Conservation (phyloP, 345 rosid species). For the Schrenkiella parvula region DNA sequence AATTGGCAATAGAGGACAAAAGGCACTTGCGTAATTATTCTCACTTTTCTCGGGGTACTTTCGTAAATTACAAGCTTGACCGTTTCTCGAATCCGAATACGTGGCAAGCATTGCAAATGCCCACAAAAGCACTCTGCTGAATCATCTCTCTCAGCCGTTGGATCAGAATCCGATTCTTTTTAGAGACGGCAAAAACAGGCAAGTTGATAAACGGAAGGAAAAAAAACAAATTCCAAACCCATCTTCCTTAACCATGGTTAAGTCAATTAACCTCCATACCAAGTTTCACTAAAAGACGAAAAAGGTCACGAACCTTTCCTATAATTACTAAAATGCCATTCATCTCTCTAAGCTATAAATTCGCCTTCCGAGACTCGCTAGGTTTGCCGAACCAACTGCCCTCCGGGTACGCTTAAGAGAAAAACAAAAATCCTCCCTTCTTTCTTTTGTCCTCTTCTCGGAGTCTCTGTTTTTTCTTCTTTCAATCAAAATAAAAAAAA, state of each 20-base stretch:
- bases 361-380: conserved; percentile 44
- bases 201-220: conserved; percentile 29
- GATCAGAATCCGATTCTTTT: conserved; percentile 38
- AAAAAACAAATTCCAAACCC: neutral
- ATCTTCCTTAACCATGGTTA: conserved; percentile 27
- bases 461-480: neutral
- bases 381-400: conserved; percentile 73
- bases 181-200: conserved; percentile 23
- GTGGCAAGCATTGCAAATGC: conserved; percentile 37
- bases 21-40: neutral
- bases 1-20: neutral
- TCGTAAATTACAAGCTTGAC: conserved; percentile 17
- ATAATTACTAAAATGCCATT: conserved; percentile 24
- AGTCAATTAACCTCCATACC: conserved; percentile 11
- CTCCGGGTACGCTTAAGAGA: conserved; percentile 33
- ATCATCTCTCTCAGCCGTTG: conserved; percentile 35
- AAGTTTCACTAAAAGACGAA: neutral
- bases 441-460: neutral
- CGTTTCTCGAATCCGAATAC: conserved; percentile 31
- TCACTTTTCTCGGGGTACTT: neutral
- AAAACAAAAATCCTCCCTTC: neutral
- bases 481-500: neutral
- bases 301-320: neutral
- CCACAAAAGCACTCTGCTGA: conserved; percentile 22
- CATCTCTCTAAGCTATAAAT: conserved; percentile 38